Evolutionary conservation across 345 rosid genomes (phyloP).

Genomic region (Eutrema japonicum): DNA sequence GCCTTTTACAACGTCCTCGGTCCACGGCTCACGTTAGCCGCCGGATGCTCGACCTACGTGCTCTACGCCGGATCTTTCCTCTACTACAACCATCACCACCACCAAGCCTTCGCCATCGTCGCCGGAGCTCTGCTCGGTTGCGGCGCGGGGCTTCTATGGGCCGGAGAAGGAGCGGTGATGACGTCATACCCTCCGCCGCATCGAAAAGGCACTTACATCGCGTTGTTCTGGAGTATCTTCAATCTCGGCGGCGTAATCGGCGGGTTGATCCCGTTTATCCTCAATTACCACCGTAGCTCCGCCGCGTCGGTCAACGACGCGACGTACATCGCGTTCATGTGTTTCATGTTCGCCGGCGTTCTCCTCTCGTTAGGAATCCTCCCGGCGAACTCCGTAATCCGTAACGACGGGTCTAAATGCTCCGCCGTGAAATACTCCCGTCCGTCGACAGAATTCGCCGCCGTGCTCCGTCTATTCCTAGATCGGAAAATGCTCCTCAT

Average conservation of each 20-base stretch:
- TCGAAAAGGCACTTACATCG: constrained; percentile 81
- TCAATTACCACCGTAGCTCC: constrained; percentile 54
- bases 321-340: constrained; percentile 77
- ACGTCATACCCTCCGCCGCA: constrained; percentile 84
- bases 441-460: constrained; percentile 48
- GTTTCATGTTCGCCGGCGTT: constrained; percentile 72
- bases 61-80: constrained; percentile 73
- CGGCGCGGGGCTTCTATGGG: constrained; percentile 95
- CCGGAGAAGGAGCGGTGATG: constrained; percentile 94
- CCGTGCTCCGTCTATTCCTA: constrained; percentile 51
- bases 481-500: constrained; percentile 80
- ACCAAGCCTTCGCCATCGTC: constrained; percentile 58
- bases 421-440: constrained; percentile 56
- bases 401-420: constrained; percentile 65
- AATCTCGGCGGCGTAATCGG: constrained; percentile 83
- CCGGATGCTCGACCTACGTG: constrained; percentile 80
- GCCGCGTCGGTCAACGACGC: constrained; percentile 70
- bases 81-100: constrained; percentile 63
- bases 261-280: constrained; percentile 72
- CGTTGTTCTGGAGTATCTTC: constrained; percentile 75
- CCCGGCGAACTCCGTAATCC: constrained; percentile 57
- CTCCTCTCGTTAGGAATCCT: constrained; percentile 59
- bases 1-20: constrained; percentile 66
- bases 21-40: constrained; percentile 66
- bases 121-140: constrained; percentile 79